Base-by-base conservation (phyloP, 2,329 filamentous ascomycete genomes). In the Cephalotrichum gorgonifer region DNA sequence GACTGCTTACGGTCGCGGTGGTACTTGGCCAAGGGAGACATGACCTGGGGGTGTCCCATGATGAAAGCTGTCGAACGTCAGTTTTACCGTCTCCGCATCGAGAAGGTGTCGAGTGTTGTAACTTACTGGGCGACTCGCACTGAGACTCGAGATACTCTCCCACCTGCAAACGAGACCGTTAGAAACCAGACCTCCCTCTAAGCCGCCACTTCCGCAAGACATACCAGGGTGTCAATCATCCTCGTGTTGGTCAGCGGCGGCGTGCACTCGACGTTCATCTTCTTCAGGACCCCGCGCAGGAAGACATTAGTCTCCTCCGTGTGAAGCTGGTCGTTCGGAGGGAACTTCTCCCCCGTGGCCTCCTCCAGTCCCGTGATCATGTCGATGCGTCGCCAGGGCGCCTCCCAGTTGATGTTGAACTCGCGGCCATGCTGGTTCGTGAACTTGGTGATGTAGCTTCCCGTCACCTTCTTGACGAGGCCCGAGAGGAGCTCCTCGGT, bases 141-240 rank as follows among this genome's bases (percentile, higher is more conserved):
- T 83, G 91, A 64, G 90, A 86, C 70, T 97, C 93, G 58, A 97
- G 91, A 69, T 89, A 96, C 65, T 97, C 90, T 54, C 89, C 89
- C 28, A 88, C 41, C 41, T 43, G 27, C 5, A 26, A 43, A 6
- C 41, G 28, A 7, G 8, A 25, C 20, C 35, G 41, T 43, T 26
- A 43, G 22, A 11, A 25, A 5, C 3, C 2, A 22, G 9, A 9
- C 35, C 35, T 7, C 17, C 8, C 22, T 22, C 7, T n/a, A n/a
- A n/a, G n/a, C 35, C 17, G 2, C n/a, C 35, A 7, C 4, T 8
- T 7, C 30, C 12, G 22, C 22, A 26, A 12, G 3, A 43, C 41
- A 25, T 43, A 43, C 84, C 30, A 98, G 78, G 69, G 90, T 94
- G 71, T 98, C 93, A 49, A 98, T 83, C 86, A 98, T 96, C 58